Evolutionary conservation across 345 rosid species (phyloP).

Genomic region (Brassica rapa): DNA sequence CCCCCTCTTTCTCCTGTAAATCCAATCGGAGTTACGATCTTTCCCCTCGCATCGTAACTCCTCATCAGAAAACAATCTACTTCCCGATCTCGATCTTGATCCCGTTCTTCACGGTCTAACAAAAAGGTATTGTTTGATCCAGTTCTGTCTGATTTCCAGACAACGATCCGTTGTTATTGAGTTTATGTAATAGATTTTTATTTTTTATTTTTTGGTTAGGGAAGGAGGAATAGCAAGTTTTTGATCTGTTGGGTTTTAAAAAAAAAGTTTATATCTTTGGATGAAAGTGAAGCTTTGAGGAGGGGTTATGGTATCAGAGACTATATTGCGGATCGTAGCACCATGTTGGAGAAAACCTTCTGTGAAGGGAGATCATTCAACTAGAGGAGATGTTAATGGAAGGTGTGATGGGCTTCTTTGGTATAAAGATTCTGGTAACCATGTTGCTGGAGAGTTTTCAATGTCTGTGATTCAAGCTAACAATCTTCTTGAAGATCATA

Average conservation of each 20-base stretch:
- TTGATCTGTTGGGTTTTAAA: slow-evolving; percentile 36
- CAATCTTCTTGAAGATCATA: slow-evolving; percentile 45
- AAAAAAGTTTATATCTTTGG: slow-evolving; percentile 12
- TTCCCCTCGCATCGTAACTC: slow-evolving; percentile 39
- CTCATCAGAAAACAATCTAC: slow-evolving; percentile 13
- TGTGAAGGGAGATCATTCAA: slow-evolving; percentile 66
- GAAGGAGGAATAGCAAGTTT: slow-evolving; percentile 43
- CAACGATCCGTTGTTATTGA: neutral
- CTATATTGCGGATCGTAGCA: slow-evolving; percentile 69
- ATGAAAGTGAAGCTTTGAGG: slow-evolving; percentile 61
- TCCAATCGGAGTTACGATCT: slow-evolving; percentile 42
- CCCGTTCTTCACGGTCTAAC: slow-evolving; percentile 16
- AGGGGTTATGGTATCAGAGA: slow-evolving; percentile 67
- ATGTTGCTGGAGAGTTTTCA: slow-evolving; percentile 44
- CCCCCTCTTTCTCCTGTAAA: slow-evolving; percentile 24
- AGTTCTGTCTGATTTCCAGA: neutral
- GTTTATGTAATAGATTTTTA: neutral
- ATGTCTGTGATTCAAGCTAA: slow-evolving; percentile 49
- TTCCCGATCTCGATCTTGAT: slow-evolving; percentile 42
- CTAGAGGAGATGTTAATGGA: slow-evolving; percentile 50
- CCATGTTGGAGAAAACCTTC: slow-evolving; percentile 87
- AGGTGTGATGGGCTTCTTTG: slow-evolving; percentile 45
- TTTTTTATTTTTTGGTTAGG: slow-evolving; percentile 51
- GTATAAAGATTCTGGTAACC: slow-evolving; percentile 46
- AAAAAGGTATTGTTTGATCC: slow-evolving; percentile 25